Conservation (phyloP, 441 rosid genomes). For the Theobroma grandiflorum region DNA sequence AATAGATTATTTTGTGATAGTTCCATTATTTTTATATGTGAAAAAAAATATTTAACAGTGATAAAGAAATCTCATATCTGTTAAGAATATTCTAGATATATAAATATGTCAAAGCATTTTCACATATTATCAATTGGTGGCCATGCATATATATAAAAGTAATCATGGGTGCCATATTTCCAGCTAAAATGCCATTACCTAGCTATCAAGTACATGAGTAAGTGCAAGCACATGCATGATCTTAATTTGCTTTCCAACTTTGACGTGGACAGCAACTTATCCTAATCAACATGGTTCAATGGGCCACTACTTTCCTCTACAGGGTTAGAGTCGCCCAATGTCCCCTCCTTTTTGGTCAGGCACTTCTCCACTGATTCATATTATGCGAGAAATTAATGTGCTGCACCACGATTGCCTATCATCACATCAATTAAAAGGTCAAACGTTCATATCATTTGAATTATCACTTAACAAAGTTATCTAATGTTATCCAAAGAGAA, state of each 20-base stretch:
- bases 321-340: background rate
- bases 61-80: too few relatives aligned
- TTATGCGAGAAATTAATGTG: background rate
- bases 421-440: background rate
- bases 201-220: background rate
- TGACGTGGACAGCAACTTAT: background rate
- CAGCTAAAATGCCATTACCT: constrained; percentile 4
- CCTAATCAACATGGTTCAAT: background rate
- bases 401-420: background rate
- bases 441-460: background rate
- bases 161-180: background rate
- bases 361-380: background rate
- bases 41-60: too few relatives aligned
- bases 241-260: background rate
- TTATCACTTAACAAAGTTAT: background rate
- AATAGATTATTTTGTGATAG: too few relatives aligned
- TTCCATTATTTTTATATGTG: too few relatives aligned
- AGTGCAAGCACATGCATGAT: background rate
- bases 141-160: too few relatives aligned
- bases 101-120: too few relatives aligned
- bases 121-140: too few relatives aligned
- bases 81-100: too few relatives aligned
- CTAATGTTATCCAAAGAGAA: too few relatives aligned
- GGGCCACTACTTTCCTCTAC: background rate
- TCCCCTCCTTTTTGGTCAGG: background rate